Evolutionary conservation across 2,329 filamentous ascomycete species (phyloP).

Genomic region (Fusarium fracticaudum): DNA sequence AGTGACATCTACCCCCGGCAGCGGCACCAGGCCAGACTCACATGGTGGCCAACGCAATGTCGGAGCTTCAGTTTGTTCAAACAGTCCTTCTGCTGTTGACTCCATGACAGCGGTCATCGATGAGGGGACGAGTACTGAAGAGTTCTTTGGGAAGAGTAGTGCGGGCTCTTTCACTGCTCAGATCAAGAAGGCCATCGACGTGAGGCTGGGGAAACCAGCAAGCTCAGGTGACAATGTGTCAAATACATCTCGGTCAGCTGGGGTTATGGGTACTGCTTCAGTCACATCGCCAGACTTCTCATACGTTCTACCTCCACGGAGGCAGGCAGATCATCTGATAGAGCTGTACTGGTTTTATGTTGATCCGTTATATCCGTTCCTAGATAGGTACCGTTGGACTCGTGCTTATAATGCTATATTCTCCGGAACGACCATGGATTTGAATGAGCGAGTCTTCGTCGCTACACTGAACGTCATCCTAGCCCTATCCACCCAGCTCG

Average conservation of each 20-base stretch:
- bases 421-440: constrained; percentile 47
- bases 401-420: constrained; percentile 54
- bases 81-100: constrained; percentile 50
- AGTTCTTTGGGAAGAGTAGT: constrained; percentile 59
- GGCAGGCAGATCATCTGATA: constrained; percentile 56
- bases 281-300: constrained; percentile 40
- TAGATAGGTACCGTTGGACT: constrained; percentile 52
- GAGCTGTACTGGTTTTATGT: constrained; percentile 58
- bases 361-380: constrained; percentile 57
- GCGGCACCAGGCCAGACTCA: constrained; percentile 4
- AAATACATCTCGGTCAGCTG: neutral
- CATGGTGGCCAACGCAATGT: constrained; percentile 2
- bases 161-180: constrained; percentile 58
- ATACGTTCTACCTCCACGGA: constrained; percentile 56
- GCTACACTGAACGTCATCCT: constrained; percentile 58
- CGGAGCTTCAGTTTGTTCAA: constrained; percentile 26
- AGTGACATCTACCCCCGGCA: constrained; percentile 14
- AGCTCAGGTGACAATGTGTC: neutral
- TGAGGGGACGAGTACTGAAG: constrained; percentile 51
- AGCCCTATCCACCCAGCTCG: constrained; percentile 56
- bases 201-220: constrained; percentile 33
- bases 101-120: constrained; percentile 58
- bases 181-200: constrained; percentile 55
- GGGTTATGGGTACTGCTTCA: neutral
- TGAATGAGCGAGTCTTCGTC: constrained; percentile 55